Conservation (phyloP, 2,329 filamentous ascomycete genomes). For the Ceratocystis diversiconidia region DNA sequence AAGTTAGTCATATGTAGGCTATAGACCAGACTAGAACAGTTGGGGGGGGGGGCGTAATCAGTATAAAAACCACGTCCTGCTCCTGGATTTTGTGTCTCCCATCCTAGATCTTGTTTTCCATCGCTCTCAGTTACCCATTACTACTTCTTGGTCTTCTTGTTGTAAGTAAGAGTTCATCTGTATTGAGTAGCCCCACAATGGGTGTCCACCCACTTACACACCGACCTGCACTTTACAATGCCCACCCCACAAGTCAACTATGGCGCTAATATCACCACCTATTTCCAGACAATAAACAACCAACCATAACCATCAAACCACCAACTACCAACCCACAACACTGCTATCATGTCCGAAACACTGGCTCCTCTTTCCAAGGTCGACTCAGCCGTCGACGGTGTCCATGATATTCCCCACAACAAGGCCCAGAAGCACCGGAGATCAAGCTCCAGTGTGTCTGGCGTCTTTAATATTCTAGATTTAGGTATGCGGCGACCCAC, state of each 20-base stretch:
- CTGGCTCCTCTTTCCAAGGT: conserved; percentile 58
- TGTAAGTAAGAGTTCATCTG: not conserved
- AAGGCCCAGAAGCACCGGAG: conserved; percentile 48
- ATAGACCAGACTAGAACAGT: not conserved
- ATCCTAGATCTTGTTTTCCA: not conserved
- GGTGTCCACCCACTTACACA: conserved; percentile 2
- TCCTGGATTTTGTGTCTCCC: not conserved
- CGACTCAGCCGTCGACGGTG: conserved; percentile 77
- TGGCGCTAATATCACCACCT: not conserved
- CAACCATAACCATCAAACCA: not conserved
- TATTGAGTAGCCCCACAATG: not conserved
- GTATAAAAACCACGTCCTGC: conserved; percentile 3
- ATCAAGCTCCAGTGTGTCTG: conserved; percentile 56
- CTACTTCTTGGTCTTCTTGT: not conserved
- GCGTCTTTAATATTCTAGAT: conserved; percentile 63
- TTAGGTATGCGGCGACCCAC: conserved; percentile 46
- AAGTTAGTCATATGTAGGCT: not conserved
- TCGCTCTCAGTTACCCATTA: not conserved
- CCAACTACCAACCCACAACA: conserved; percentile 5
- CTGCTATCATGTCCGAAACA: conserved; percentile 29
- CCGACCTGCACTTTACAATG: not conserved
- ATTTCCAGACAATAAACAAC: not conserved
- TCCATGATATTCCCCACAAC: conserved; percentile 25
- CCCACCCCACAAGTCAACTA: not conserved
- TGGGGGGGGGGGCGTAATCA: not conserved